phyloP scores from a whole-genome alignment of 2,329 filamentous ascomycete genomes.

The Colletotrichum filicis region DNA sequence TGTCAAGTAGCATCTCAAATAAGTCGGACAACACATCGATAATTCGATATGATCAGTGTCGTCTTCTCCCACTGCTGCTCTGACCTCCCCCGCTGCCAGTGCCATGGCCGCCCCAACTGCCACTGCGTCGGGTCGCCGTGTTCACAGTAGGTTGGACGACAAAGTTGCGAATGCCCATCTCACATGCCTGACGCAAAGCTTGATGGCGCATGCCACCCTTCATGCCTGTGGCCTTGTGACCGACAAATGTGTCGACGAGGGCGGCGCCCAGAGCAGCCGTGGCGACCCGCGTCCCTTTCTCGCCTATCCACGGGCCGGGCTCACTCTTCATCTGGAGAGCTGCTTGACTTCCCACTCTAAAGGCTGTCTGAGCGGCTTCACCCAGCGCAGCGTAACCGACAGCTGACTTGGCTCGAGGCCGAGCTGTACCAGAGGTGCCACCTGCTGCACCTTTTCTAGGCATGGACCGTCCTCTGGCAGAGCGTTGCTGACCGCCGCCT shows the following conservation, averaged over 20 bases:
- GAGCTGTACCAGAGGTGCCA: background rate
- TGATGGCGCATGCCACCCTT: constrained; percentile 36
- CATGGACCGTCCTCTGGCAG: constrained; percentile 23
- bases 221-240: constrained; percentile 44
- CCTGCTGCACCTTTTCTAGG: constrained; percentile 14
- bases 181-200: constrained; percentile 34
- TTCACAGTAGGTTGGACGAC: constrained; percentile 29
- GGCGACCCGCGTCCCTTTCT: constrained; percentile 60
- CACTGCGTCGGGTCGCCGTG: constrained; percentile 7
- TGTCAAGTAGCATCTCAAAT: background rate
- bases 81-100: background rate
- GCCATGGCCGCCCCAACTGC: background rate
- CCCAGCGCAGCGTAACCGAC: constrained; percentile 32
- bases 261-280: constrained; percentile 61
- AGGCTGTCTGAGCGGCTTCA: constrained; percentile 56
- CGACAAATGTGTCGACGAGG: constrained; percentile 58
- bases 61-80: constrained; percentile 1
- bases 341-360: constrained; percentile 60
- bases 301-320: constrained; percentile 57
- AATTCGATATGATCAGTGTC: background rate
- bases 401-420: constrained; percentile 37
- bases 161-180: constrained; percentile 32
- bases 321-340: constrained; percentile 58
- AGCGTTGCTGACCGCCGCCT: background rate
- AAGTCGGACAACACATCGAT: background rate